Base-by-base conservation (phyloP, 495 filamentous ascomycete species). In the Aspergillus campestris region DNA sequence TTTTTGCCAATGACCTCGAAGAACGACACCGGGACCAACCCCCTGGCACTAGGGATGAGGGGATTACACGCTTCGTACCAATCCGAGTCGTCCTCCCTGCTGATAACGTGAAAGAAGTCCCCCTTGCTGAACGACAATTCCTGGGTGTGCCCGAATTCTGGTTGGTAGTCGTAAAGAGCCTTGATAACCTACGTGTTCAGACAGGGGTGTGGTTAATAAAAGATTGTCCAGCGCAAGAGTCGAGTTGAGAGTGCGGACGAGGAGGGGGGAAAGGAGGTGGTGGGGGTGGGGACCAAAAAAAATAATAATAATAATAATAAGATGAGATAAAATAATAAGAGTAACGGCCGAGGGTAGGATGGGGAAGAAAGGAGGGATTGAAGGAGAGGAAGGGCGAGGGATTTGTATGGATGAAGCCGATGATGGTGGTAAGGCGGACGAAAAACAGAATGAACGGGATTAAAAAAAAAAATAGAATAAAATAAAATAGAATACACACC, bases 31-130 rank as follows among this genome's bases (percentile, higher is more conserved):
- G 92, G 92, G 35, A 98, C 92, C 44, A 98, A 75, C 50, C 92
- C 92, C 49, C 88, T 83, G 34, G 88, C 86, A 66, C 80, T 82
- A 56, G 89, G 86, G 53, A 94, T 78, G 47, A 89, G 79, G 46
- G 92, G 92, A 66, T 98, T 98, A 72, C 90, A 97, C 12, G 92
- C 92, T 71, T 97, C 92, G 74, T 97, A 98, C 92, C 92, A 98
- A 62, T 94, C 87, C 13, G 65, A 64, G 61, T 97, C 90, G 73
- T 96, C 82, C 70, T 97, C 92, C 57, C 91, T 84, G 58, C 87
- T 89, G 64, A 97, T 90, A 44, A 98, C 94, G 71, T 97, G 91
- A 65, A 98, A 94, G 67, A 97, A 98, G 61, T 98, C 92, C 53
- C 92, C 92, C 57, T 87, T 84, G 54, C 81, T 83, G 66, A 98